phyloP scores from a whole-genome alignment of 805 yeast species.

The Barnettozyma vustinii region DNA sequence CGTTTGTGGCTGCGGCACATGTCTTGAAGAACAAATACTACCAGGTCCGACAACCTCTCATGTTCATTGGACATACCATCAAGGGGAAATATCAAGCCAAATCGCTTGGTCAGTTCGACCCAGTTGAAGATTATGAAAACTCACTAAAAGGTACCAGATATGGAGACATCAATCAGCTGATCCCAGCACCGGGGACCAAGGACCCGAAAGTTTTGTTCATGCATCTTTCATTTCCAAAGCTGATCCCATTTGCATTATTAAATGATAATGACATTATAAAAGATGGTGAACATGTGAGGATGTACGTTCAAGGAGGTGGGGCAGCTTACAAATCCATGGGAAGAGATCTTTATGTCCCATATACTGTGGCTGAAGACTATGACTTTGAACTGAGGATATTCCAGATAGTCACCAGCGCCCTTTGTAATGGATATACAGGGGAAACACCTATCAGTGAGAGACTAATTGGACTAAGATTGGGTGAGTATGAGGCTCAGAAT shows the following conservation, averaged over 20 bases:
- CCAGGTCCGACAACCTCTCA: constrained; percentile 3
- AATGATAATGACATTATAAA: constrained; percentile 1
- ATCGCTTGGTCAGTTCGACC: constrained; percentile 74
- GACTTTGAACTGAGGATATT: constrained; percentile 1
- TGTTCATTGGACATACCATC: constrained; percentile 1
- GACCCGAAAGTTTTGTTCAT: neutral
- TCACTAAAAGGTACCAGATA: neutral
- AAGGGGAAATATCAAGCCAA: constrained; percentile 48
- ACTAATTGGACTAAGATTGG: neutral
- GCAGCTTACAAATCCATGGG: neutral
- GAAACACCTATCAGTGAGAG: neutral
- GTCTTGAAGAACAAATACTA: neutral
- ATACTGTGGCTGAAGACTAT: neutral
- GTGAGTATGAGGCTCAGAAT: neutral
- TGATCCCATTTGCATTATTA: neutral
- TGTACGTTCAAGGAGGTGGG: constrained; percentile 1
- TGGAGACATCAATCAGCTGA: neutral
- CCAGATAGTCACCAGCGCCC: neutral
- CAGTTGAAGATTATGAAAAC: constrained; percentile 47
- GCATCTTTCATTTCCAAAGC: constrained; percentile 1
- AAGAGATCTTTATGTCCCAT: neutral
- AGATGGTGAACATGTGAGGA: constrained; percentile 1
- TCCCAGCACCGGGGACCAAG: neutral
- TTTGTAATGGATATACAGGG: neutral
- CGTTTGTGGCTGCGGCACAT: constrained; percentile 52